Percentiles rank a stretch among this genome's conserved stretches.
phyloP scores from a whole-genome alignment of 805 yeast species.

The Yarrowia alimentaria region DNA sequence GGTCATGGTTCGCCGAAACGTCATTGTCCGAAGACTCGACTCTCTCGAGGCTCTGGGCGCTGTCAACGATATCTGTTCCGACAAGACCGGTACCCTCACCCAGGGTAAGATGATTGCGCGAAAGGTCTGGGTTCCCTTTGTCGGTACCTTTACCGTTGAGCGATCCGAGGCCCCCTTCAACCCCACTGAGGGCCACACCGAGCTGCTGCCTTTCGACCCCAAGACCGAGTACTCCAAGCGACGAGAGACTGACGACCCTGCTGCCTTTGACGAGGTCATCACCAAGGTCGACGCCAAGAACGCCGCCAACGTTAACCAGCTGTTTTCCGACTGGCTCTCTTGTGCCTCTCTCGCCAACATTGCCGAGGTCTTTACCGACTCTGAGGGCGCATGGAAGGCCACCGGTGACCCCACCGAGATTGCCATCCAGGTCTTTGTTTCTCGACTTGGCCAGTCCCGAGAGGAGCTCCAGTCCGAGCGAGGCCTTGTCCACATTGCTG shows the following conservation, averaged over 20 bases:
- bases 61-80: constrained; percentile 76
- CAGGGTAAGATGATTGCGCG: constrained; percentile 78
- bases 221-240: constrained; percentile 33
- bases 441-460: constrained; percentile 48
- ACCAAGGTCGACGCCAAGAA: not conserved
- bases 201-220: constrained; percentile 34
- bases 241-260: constrained; percentile 31
- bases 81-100: constrained; percentile 79
- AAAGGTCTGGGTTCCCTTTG: constrained; percentile 64
- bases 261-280: constrained; percentile 12
- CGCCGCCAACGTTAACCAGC: constrained; percentile 3
- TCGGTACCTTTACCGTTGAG: constrained; percentile 56
- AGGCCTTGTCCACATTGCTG: constrained; percentile 49
- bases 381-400: constrained; percentile 58
- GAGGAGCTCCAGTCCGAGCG: constrained; percentile 43
- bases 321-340: constrained; percentile 53
- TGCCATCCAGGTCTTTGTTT: constrained; percentile 76
- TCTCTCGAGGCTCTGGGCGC: constrained; percentile 78
- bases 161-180: constrained; percentile 60
- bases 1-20: constrained; percentile 65
- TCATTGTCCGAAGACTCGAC: constrained; percentile 72
- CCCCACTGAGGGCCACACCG: constrained; percentile 57
- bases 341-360: constrained; percentile 78
- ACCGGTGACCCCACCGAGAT: constrained; percentile 90
- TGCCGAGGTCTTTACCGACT: constrained; percentile 51